phyloP scores from a whole-genome alignment of 106 monocot species.

The Gastrodia elata region DNA sequence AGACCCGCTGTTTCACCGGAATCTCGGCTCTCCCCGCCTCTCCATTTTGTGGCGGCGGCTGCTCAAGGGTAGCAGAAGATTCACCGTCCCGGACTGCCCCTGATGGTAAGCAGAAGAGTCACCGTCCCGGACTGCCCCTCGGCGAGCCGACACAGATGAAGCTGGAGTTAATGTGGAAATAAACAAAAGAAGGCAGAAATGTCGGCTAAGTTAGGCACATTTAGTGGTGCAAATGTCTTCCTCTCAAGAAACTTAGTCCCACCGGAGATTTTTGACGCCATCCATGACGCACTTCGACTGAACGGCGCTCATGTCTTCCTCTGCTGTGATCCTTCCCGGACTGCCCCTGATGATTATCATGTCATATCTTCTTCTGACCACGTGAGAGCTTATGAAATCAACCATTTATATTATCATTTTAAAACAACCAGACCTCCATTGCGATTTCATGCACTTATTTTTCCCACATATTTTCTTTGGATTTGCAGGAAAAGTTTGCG shows the following conservation, averaged over 20 bases:
- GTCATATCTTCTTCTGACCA: conserved; percentile 77
- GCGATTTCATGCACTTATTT: background rate
- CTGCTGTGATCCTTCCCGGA: conserved; percentile 71
- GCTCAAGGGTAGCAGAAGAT: too few relatives aligned
- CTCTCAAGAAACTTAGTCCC: conserved; percentile 78
- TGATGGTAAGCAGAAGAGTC: too few relatives aligned
- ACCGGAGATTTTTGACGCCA: conserved; percentile 78
- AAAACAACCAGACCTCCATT: background rate
- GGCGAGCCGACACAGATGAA: background rate
- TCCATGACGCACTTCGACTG: conserved; percentile 80
- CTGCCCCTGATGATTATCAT: conserved; percentile 62
- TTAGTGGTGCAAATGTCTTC: conserved; percentile 67
- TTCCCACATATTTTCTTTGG: background rate
- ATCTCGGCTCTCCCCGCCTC: too few relatives aligned
- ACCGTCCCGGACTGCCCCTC: background rate
- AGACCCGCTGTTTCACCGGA: too few relatives aligned
- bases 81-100: too few relatives aligned
- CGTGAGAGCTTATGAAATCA: conserved; percentile 20
- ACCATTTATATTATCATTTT: background rate
- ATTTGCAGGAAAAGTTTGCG: conserved; percentile 77
- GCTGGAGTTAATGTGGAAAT: background rate
- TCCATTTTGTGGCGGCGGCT: too few relatives aligned
- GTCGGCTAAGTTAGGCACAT: conserved; percentile 34
- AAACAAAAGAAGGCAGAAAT: background rate
- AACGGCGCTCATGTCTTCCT: conserved; percentile 83